Evolutionary conservation across 192 early-diverging fungal genomes (phyloP), one percentile per base, ranked within the genome.

Genomic region (Coemansia sp.): DNA sequence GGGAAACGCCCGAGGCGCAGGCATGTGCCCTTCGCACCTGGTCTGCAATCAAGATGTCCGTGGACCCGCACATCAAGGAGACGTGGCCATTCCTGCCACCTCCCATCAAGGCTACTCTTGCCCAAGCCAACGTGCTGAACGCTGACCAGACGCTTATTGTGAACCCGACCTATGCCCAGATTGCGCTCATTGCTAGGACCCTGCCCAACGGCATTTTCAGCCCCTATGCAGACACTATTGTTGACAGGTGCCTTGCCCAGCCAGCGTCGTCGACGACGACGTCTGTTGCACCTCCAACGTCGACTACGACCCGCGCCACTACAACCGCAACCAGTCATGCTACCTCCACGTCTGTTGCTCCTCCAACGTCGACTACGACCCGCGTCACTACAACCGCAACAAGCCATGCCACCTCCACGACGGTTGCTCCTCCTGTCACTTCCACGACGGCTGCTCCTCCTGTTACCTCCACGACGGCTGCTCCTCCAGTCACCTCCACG

Each of bases 151-250:
- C 53, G 19, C 49, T 73, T 22, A 14, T 57, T 30, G 5, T 42
- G 0, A 65, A 56, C 46, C 63, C 70, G 0, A 65, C 58, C 4
- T 26, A 26, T 21, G 49, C 15, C 19, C 52, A 60, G 34, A 47
- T 73, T 9, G 19, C 38, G 15, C 25, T 17, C 3, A 42, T 63
- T 27, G 63, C 49, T 8, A 41, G n/a, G 13, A 19, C n/a, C 4
- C 31, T 61, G 45, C 63, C 63, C 14, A 35, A 50, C 5, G 70
- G 63, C 14, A 25, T 66, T 38, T 73, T 73, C 26, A 48, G 46
- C 36, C 69, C 69, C 6, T 58, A 53, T 33, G 69, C 54, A 2
- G 62, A 72, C 25, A 37, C 29, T 14, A 58, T 72, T 49, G 63
- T 65, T 8, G 5, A 32, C 2, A 14, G 53, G 31, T 72, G 69